phyloP scores from a whole-genome alignment of 164 flowering plant genomes.

The Vitis rupestris region DNA sequence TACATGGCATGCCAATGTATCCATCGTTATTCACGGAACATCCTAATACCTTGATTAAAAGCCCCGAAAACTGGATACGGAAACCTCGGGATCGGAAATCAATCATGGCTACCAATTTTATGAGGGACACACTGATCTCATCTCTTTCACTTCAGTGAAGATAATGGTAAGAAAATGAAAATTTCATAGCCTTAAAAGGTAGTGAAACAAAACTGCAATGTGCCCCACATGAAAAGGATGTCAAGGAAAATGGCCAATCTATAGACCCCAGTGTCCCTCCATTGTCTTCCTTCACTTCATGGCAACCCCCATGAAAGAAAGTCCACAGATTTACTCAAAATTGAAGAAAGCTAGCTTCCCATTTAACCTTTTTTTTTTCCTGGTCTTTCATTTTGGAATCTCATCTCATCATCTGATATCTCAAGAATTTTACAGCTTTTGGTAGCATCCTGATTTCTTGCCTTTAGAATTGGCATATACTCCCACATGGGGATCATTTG shows the following conservation, averaged over 20 bases:
- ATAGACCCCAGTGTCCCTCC: slow-evolving; percentile 14
- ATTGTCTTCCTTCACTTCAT: slow-evolving; percentile 35
- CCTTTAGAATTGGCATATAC: slow-evolving; percentile 10
- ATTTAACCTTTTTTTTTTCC: neutral
- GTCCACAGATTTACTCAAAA: slow-evolving; percentile 24
- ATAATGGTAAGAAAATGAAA: neutral
- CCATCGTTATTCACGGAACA: no score
- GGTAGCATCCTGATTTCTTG: slow-evolving; percentile 20
- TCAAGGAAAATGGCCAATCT: neutral
- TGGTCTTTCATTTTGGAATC: slow-evolving; percentile 9
- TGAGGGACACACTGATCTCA: slow-evolving; percentile 1
- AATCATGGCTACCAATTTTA: neutral
- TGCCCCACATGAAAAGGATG: neutral
- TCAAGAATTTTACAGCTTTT: slow-evolving; percentile 20
- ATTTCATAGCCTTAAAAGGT: neutral
- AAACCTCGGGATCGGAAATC: no score
- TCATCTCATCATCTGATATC: slow-evolving; percentile 18
- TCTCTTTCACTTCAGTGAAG: neutral
- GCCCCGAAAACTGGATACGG: no score
- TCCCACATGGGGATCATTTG: slow-evolving; percentile 18
- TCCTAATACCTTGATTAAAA: neutral
- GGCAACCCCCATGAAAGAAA: slow-evolving; percentile 39
- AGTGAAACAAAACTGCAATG: slow-evolving; percentile 1
- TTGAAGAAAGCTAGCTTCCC: slow-evolving; percentile 7
- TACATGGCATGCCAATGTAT: no score